phyloP scores from a whole-genome alignment of 73 alveolate genomes.

The Tetrahymena borealis region DNA sequence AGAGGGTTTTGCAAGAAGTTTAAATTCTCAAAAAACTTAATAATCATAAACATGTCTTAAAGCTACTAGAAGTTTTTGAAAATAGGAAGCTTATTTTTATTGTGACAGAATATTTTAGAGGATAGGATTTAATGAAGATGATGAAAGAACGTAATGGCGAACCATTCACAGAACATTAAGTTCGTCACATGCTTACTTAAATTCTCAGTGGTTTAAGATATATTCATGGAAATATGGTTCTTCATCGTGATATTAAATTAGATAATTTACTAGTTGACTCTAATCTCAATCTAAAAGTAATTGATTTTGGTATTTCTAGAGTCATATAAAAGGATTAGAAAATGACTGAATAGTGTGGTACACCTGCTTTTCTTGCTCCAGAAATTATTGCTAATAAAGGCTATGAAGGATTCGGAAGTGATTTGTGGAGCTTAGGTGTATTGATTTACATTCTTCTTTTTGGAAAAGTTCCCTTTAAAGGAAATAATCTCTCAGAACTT shows the following conservation, averaged over 20 bases:
- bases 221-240: constrained; percentile 72
- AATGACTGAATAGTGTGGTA: constrained; percentile 95
- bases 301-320: constrained; percentile 96
- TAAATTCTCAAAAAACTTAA: constrained; percentile 16
- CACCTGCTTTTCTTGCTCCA: constrained; percentile 99
- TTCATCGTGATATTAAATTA: constrained; percentile 95
- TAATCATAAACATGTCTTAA: constrained; percentile 55
- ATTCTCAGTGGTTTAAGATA: constrained; percentile 72
- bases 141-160: constrained; percentile 74
- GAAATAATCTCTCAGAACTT: constrained; percentile 80
- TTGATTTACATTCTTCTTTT: constrained; percentile 80
- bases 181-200: constrained; percentile 78
- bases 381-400: constrained; percentile 94
- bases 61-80: constrained; percentile 85
- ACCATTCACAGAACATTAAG: constrained; percentile 74
- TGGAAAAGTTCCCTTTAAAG: constrained; percentile 96
- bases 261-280: constrained; percentile 91
- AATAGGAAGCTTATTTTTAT: constrained; percentile 80
- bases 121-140: constrained; percentile 86
- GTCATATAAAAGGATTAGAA: constrained; percentile 64
- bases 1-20: constrained; percentile 84
- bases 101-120: constrained; percentile 88
- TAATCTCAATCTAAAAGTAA: constrained; percentile 74
- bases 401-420: constrained; percentile 92
- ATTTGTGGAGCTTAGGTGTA: constrained; percentile 95